Base-by-base conservation (phyloP, 352 stramenopile species). In the Saprolegnia diclina region DNA sequence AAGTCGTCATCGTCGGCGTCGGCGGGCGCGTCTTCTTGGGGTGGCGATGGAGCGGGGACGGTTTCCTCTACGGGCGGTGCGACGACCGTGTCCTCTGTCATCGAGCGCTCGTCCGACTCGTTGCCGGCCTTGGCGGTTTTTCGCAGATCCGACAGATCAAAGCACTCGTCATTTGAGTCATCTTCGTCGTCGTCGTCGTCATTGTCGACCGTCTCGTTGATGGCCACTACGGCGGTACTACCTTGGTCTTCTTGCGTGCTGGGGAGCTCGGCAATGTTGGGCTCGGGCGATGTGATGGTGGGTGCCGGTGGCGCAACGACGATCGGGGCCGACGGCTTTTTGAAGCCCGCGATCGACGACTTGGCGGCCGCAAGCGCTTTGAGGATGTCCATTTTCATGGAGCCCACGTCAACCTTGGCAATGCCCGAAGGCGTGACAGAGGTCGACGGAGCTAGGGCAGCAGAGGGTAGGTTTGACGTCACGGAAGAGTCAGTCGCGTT, bases 381-480 rank as follows among this genome's bases (percentile, higher is more conserved):
- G 6, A 94, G 57, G 54, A 94, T 88, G 56, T 92, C 75, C 65
- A 81, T 76, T 71, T 94, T 92, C 66, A 94, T 91, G 0, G 83
- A 81, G 24, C 72, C 82, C 38, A 92, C 83, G 62, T 94, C 78
- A 18, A 94, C 45, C 19, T 42, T 52, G 16, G 22, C 59, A 42
- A 35, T 32, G 3, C 24, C 32, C 14, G 53, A 37, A 66, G 57
- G 57, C n/a, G 56, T 22, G 18, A 32, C 18, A n/a, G 10, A n/a
- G 19, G 29, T 68, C 24, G 62, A 48, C 10, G 46, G 22, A 26
- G 40, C 14, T 19, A 54, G 16, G 10, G 62, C 42, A 61, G 62
- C 24, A 61, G 46, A 19, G 44, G 62, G 32, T 56, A 59, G 52
- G 11, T 59, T 24, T 9, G 52, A 59, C 16, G 52, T 59, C 52